A percentile compares a stretch with the other conserved stretches of the same genome.
These are phyloP conservation scores for Chernovozyma aurita DNA, from an alignment of 1,139 yeast genomes.

Conservation along the genomic window DNA sequence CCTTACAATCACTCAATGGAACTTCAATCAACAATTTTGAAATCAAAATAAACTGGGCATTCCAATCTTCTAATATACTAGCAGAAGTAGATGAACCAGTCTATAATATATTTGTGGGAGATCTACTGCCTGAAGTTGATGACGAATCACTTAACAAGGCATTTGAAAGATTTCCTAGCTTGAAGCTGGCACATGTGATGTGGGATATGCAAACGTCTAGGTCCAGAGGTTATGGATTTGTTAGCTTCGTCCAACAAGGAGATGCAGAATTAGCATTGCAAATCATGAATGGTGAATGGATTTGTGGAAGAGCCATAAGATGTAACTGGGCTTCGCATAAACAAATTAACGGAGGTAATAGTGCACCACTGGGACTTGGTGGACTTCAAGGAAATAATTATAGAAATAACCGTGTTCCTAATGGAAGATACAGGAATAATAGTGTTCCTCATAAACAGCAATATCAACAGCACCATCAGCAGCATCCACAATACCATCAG, in stretches of 20 bases:
- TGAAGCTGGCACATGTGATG: conserved; percentile 88
- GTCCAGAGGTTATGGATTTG: conserved; percentile 90
- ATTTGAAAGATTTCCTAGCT: conserved; percentile 56
- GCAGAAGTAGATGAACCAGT: conserved; percentile 53
- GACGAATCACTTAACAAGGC: conserved; percentile 64
- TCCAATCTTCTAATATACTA: conserved; percentile 50
- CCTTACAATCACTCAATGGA: conserved; percentile 60
- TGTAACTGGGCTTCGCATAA: conserved; percentile 89
- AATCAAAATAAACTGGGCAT: conserved; percentile 77
- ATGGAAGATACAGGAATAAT: background rate
- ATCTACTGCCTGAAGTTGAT: conserved; percentile 75
- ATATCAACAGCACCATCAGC: conserved; percentile 4
- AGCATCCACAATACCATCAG: background rate
- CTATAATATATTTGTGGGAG: conserved; percentile 82
- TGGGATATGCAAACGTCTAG: conserved; percentile 96
- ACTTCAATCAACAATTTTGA: conserved; percentile 46
- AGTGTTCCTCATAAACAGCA: background rate
- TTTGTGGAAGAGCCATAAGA: conserved; percentile 74
- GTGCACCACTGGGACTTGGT: background rate
- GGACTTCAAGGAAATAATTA: background rate
- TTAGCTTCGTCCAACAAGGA: conserved; percentile 60
- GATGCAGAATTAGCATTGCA: conserved; percentile 76
- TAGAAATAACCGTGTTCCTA: background rate
- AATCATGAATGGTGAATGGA: conserved; percentile 68
- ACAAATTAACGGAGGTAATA: conserved; percentile 20